These are phyloP conservation scores for Arachis stenosperma DNA, from an alignment of 306 rosid genomes.

Conservation along the genomic window DNA sequence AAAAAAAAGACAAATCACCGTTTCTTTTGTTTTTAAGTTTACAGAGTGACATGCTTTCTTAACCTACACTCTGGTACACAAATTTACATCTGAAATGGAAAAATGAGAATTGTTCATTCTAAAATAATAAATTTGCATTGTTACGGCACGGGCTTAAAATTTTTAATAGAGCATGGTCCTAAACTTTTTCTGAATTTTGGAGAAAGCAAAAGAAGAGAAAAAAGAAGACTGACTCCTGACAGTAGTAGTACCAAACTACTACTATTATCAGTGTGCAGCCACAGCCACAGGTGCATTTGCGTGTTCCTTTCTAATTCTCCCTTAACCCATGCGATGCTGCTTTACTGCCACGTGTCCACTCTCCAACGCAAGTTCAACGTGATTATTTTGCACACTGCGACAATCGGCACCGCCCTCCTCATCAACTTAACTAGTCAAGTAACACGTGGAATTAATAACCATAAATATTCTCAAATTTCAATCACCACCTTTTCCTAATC, in stretches of 20 bases:
- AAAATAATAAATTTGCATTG: background rate
- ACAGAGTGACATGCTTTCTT: too few species aligned
- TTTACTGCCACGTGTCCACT: constrained; percentile 23
- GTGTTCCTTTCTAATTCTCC: constrained; percentile 9
- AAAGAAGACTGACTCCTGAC: background rate
- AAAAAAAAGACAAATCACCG: too few species aligned
- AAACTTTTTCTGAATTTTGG: background rate
- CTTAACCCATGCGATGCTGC: background rate
- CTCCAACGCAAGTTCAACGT: constrained; percentile 30
- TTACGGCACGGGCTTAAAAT: too few species aligned
- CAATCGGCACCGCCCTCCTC: constrained; percentile 43
- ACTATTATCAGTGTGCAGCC: too few species aligned
- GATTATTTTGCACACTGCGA: constrained; percentile 7
- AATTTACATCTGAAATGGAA: too few species aligned
- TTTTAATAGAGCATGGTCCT: background rate
- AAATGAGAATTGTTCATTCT: too few species aligned
- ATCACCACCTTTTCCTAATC: background rate
- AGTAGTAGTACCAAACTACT: background rate
- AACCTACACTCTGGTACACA: too few species aligned
- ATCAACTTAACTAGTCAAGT: background rate
- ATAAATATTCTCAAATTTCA: background rate
- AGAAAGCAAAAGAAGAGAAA: background rate
- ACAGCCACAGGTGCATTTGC: background rate
- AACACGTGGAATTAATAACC: constrained; percentile 16
- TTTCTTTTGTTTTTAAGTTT: too few species aligned